Conservation (phyloP, 768 basidiomycete species). For the Sporobolomyces pararoseus region DNA sequence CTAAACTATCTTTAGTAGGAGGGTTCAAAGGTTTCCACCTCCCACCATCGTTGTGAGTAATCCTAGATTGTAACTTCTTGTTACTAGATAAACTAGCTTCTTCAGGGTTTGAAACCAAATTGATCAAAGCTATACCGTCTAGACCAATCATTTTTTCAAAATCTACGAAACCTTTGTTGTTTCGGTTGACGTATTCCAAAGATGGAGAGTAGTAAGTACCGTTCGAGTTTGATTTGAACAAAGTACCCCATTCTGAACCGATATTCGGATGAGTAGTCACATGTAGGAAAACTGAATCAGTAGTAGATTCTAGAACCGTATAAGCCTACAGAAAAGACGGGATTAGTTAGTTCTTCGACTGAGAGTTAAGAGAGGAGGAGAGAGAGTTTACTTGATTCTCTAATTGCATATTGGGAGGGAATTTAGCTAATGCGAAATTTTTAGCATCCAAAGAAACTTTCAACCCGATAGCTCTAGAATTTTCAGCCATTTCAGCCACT, state of each 20-base stretch:
- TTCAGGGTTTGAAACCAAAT: conserved; percentile 75
- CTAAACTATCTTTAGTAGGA: conserved; percentile 70
- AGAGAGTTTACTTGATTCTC: conserved; percentile 70
- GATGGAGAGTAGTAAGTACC: conserved; percentile 93
- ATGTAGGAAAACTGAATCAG: conserved; percentile 87
- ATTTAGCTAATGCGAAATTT: conserved; percentile 76
- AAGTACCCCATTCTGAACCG: conserved; percentile 77
- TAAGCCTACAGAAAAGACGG: conserved; percentile 60
- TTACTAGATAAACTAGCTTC: conserved; percentile 66
- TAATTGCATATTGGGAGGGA: conserved; percentile 85
- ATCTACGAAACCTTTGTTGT: conserved; percentile 80
- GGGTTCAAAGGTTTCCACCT: conserved; percentile 80
- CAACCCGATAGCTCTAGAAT: conserved; percentile 59
- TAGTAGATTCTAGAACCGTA: conserved; percentile 89
- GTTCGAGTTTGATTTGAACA: conserved; percentile 95
- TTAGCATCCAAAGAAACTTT: conserved; percentile 88
- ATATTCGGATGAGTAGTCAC: conserved; percentile 81
- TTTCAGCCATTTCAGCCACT: conserved; percentile 69
- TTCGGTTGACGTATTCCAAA: conserved; percentile 82
- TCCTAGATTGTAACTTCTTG: conserved; percentile 76
- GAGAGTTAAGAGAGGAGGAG: background rate
- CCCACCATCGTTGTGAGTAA: conserved; percentile 96
- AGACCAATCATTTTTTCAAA: conserved; percentile 97
- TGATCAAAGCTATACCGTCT: conserved; percentile 91
- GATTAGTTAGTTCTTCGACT: background rate